These are phyloP conservation scores for Neofusicoccum parvum DNA, from an alignment of 2,329 filamentous ascomycete species.

Conservation along the genomic window DNA sequence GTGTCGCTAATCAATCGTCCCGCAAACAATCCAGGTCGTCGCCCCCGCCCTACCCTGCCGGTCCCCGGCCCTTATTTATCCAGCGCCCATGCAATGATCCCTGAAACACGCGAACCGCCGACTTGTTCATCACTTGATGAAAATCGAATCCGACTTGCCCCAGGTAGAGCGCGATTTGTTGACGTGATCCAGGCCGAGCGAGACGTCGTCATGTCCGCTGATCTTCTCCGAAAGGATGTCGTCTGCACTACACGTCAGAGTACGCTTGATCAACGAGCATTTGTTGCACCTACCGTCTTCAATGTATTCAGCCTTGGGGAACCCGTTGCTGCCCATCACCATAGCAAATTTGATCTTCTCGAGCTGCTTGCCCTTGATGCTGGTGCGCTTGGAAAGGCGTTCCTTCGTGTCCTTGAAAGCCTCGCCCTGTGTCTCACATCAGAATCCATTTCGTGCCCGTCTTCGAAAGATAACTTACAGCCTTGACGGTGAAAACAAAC, in stretches of 20 bases:
- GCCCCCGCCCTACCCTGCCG: neutral
- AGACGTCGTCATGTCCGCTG: conserved; percentile 35
- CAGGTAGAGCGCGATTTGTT: conserved; percentile 63
- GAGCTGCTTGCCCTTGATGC: conserved; percentile 95
- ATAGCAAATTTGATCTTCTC: conserved; percentile 98
- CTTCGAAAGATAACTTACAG: conserved; percentile 56
- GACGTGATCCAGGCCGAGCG: conserved; percentile 61
- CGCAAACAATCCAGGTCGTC: conserved; percentile 15
- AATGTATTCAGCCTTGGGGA: conserved; percentile 79
- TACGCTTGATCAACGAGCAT: conserved; percentile 14
- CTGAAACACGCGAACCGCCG: conserved; percentile 4
- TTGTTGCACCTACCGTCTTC: conserved; percentile 72
- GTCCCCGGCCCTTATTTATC: conserved; percentile 9
- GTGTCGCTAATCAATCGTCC: conserved; percentile 16
- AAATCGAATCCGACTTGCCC: conserved; percentile 62
- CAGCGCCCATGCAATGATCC: conserved; percentile 18
- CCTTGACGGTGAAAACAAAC: conserved; percentile 84
- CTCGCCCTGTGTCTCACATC: conserved; percentile 63
- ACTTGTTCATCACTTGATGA: conserved; percentile 20
- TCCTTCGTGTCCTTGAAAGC: conserved; percentile 90
- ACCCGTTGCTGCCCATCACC: conserved; percentile 62
- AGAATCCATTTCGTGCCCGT: neutral
- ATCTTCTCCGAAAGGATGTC: conserved; percentile 50
- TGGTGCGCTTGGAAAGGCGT: conserved; percentile 87
- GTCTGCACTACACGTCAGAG: conserved; percentile 35